Base-by-base conservation (phyloP, 2,329 filamentous ascomycete genomes). In the Apiospora koreana region DNA sequence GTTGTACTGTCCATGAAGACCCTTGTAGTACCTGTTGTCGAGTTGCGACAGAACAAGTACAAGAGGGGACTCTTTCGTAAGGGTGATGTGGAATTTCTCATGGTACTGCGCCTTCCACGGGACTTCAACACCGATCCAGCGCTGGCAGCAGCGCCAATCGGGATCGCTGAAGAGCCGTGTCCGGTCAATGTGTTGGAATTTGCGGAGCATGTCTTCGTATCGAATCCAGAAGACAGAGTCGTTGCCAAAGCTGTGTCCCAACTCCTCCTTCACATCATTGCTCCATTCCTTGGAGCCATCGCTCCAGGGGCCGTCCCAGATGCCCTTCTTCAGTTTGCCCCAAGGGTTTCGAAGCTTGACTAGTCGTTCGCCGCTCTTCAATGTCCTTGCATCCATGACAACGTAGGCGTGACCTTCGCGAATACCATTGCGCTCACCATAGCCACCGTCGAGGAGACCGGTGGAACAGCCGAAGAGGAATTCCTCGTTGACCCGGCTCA, bases 401-500 rank as follows among this genome's bases (percentile, higher is more conserved):
- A 88, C 86, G 75, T 90, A 90, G 2, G 88, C 88, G 70, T 90
- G 88, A 0, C 83, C 83, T 74, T 89, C 88, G 2, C 84, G 82
- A 67, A 90, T 90, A 1, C 88, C 88, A 71, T 86, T 85, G 41
- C 90, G 84, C 67, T 87, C 81, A 3, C 90, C 89, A 69, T 89
- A 91, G 1, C 89, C 89, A 42, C 86, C 85, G 58, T 89, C 89
- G 69, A 92, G 85, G 35, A 91, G 82, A 12, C 91, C 91, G 0
- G 88, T 89, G 0, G 86, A 88, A 75, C 91, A 93, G n/a, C 91
- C 91, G 75, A 93, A 93, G 9, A 94, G 82, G 75, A 96, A 97
- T 67, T 94, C 91, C 69, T 94, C 83, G 78, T 97, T 96, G 70
- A 94, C 93, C 72, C 92, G 90, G 80, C 91, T 88, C 31, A 97